Base-by-base conservation (phyloP, 345 rosid genomes). In the Brassica incana region DNA sequence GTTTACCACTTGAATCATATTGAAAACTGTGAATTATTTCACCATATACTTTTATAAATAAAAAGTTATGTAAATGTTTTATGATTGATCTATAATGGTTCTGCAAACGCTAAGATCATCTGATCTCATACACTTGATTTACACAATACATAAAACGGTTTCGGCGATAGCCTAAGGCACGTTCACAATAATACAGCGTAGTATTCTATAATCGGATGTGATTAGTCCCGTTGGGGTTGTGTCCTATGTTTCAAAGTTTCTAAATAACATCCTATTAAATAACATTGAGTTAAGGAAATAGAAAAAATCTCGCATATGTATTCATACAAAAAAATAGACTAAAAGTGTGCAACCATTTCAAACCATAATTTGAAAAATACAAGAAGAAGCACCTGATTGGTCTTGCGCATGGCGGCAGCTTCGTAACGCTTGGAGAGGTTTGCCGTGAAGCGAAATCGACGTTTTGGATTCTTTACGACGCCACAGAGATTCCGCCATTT, bases 331-430 rank as follows among this genome's bases (percentile, higher is more conserved):
- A 29, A 29, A 29, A 29, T 3, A 29, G 32, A 29, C 32, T 29
- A 29, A 29, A 29, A 29, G 32, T 29, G 32, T 20, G 18, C 18
- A 15, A 18, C 62, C 62, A 18, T 56, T 56, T 58, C 12, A 58
- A 58, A 18, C 62, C 29, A 20, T 8, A 18, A 56, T 58, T 8
- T 58, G 29, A 20, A 58, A 8, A 60, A 8, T 20, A 8, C 2
- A 60, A 60, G 10, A 23, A 29, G 16, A 0, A 32, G 59, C n/a
- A 90, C 98, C 86, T 88, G 92, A 78, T 92, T 89, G 90, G 91
- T 87, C 3, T 81, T 83, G 1, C 98, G 95, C 97, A 94, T 94
- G 3, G 88, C 94, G 40, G 92, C 97, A 9, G 96, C 98, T 82
- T 94, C 97, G 45, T 65, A 29, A 36, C 98, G 92, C 72, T 94